These are phyloP conservation scores for Wickerhamomyces chaumierensis DNA, from an alignment of 805 yeast genomes.

Conservation along the genomic window DNA sequence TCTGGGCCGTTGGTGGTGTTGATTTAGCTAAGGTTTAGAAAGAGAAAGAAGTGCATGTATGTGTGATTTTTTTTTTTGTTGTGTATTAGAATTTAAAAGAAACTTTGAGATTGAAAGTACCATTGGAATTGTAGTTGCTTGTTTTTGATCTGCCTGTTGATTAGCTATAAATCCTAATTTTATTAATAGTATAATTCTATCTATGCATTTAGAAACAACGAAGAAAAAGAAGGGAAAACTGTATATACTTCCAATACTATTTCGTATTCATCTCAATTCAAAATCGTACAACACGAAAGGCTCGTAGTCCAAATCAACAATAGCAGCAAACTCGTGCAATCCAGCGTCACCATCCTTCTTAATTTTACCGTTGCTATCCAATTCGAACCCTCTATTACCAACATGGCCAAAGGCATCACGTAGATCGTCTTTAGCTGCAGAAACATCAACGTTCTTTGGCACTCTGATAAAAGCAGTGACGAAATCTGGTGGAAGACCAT, in stretches of 20 bases:
- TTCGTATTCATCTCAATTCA: constrained; percentile 27
- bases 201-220: too few relatives aligned
- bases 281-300: constrained; percentile 83
- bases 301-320: constrained; percentile 92
- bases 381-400: constrained; percentile 79
- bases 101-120: too few relatives aligned
- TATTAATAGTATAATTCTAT: too few relatives aligned
- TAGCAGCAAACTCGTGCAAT: constrained; percentile 77
- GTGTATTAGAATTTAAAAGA: too few relatives aligned
- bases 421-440: constrained; percentile 58
- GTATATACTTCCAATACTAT: too few relatives aligned
- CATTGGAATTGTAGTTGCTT: too few relatives aligned
- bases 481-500: constrained; percentile 93
- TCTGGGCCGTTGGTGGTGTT: constrained; percentile 79
- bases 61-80: too few relatives aligned
- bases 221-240: too few relatives aligned
- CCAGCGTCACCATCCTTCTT: constrained; percentile 40
- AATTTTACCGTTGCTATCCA: constrained; percentile 55
- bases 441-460: constrained; percentile 31
- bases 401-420: constrained; percentile 73
- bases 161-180: too few relatives aligned
- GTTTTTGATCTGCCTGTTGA: too few relatives aligned
- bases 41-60: too few relatives aligned
- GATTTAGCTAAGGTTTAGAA: constrained; percentile 26
- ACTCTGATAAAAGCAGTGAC: constrained; percentile 36